These are phyloP conservation scores for Phytopythium aichiense DNA, from an alignment of 352 stramenopile genomes.

Conservation along the genomic window DNA sequence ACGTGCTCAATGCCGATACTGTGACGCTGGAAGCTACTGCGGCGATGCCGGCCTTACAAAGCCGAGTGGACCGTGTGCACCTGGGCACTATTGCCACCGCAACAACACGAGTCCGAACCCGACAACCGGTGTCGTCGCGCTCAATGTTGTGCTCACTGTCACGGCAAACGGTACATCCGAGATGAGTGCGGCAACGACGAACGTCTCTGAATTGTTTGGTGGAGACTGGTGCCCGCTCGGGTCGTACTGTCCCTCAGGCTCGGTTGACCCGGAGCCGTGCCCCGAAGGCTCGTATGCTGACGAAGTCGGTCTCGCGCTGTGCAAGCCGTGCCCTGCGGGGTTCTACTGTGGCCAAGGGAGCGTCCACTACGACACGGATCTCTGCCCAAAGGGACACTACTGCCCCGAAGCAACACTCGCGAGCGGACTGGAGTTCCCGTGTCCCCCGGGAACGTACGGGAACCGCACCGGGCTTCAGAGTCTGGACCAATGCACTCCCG, in stretches of 20 bases:
- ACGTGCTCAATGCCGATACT: conserved; percentile 47
- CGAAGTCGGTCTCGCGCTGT: conserved; percentile 18
- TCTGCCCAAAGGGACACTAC: conserved; percentile 80
- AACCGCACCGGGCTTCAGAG: conserved; percentile 43
- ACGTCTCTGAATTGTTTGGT: conserved; percentile 11
- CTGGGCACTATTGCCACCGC: conserved; percentile 47
- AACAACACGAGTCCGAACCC: conserved; percentile 41
- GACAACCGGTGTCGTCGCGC: conserved; percentile 21
- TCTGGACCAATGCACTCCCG: conserved; percentile 50
- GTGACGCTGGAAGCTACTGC: conserved; percentile 52
- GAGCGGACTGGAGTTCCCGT: conserved; percentile 50
- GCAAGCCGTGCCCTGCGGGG: conserved; percentile 28
- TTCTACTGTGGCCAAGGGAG: conserved; percentile 51
- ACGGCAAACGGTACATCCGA: not conserved
- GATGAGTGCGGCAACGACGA: not conserved
- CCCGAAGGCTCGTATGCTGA: conserved; percentile 41
- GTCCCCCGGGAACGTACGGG: conserved; percentile 74
- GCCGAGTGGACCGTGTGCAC: conserved; percentile 32
- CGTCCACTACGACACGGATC: conserved; percentile 31
- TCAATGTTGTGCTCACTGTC: conserved; percentile 9
- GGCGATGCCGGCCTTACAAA: conserved; percentile 22
- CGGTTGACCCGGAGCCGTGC: conserved; percentile 25
- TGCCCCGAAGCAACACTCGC: conserved; percentile 64
- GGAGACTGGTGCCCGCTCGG: conserved; percentile 43
- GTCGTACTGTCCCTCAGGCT: conserved; percentile 45